Base-by-base conservation (phyloP, 768 basidiomycete species). In the Coprinopsis marcescibilis region DNA sequence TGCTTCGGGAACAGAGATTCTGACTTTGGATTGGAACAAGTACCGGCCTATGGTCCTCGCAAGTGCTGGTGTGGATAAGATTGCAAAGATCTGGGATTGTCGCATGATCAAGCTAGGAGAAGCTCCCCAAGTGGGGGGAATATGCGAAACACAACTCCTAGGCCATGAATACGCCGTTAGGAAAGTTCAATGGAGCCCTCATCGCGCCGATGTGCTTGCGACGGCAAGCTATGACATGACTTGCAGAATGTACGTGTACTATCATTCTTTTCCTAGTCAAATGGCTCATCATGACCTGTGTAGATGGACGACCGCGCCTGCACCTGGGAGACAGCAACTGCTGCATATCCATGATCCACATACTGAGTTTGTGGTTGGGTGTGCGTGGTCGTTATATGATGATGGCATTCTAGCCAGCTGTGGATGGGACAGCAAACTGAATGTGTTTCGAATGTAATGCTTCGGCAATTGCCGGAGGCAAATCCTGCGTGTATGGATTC, bases 341-440 rank as follows among this genome's bases (percentile, higher is more conserved):
- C 60, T 85, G 49, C 63, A 82, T 50, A 83, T 92, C 26, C 85
- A 96, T 59, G 85, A 91, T 59, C 71, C 81, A 4, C 95, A 98
- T 60, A 94, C 89, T 1, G 95, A 98, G 66, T 97, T 98, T 64
- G 91, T 95, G 19, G 87, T 88, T 33, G 94, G 90, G 0, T 85
- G 88, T 57, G 76, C 78, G 38, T 96, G 94, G 93, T 90, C 89
- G n/a, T 63, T 96, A 56, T 93, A 82, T 52, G 91, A 96, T 39
- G 83, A 89, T 57, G 89, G 89, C 1, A 60, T 92, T 14, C 58
- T 98, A 38, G 92, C 89, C 32, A 94, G 84, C 49, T 94, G 91
- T 63, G 81, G 86, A 41, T 97, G 95, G 95, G 95, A 97, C 54
- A 80, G 85, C 56, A 78, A 80, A 65, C 65, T 95, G 44, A 79